Conservation (phyloP, 495 filamentous ascomycete genomes). For the Daldinia decipiens region DNA sequence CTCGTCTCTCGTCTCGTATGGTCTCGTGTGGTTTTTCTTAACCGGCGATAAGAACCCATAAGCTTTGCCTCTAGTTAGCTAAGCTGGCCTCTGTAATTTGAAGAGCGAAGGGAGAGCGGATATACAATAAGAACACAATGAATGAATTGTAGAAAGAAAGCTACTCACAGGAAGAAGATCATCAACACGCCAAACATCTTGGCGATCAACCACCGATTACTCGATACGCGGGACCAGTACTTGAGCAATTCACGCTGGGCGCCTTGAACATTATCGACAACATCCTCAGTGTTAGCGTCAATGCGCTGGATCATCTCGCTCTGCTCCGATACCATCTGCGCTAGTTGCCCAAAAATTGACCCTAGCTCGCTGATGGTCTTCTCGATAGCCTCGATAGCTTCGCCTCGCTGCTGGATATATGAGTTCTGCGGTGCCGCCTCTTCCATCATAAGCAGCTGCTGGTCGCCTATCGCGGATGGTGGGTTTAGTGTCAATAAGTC, state of each 20-base stretch:
- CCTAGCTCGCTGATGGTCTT: conserved; percentile 93
- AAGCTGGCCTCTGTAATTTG: neutral
- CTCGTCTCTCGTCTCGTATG: conserved; percentile 15
- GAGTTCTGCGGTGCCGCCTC: conserved; percentile 85
- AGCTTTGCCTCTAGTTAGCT: conserved; percentile 27
- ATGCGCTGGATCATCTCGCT: conserved; percentile 93
- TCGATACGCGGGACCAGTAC: conserved; percentile 92
- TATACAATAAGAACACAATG: conserved; percentile 3
- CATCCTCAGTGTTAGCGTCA: conserved; percentile 89
- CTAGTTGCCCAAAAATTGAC: conserved; percentile 96
- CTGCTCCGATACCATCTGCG: conserved; percentile 96
- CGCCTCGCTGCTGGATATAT: conserved; percentile 92
- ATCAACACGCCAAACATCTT: conserved; percentile 96
- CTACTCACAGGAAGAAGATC: conserved; percentile 63
- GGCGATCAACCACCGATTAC: conserved; percentile 95
- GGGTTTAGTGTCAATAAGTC: conserved; percentile 91
- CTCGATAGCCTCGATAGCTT: conserved; percentile 97
- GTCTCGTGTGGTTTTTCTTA: conserved; percentile 30
- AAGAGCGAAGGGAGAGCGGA: neutral
- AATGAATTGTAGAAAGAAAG: neutral
- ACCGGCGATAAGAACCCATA: conserved; percentile 54
- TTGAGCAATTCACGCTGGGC: conserved; percentile 95
- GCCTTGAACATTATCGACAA: conserved; percentile 96
- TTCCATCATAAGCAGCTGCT: conserved; percentile 94
- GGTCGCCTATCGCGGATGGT: conserved; percentile 68